Evolutionary conservation across 768 basidiomycete species (phyloP).

Genomic region (Trametes coccinea): DNA sequence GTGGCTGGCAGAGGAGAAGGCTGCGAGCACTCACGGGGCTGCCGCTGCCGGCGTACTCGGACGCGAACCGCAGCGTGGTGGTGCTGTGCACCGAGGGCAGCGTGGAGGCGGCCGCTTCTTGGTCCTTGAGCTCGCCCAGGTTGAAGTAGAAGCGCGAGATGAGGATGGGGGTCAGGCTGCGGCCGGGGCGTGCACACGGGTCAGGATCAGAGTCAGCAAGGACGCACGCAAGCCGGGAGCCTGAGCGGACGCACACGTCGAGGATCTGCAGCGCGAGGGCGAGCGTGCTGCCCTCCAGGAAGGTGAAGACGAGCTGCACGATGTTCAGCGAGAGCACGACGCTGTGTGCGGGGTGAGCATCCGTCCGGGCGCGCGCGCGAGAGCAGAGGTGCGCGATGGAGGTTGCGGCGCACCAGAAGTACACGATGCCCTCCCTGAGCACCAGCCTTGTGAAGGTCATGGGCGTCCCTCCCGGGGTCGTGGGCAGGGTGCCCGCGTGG

Average conservation of each 20-base stretch:
- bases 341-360: not conserved
- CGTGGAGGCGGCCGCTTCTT: not conserved
- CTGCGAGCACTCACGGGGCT: not conserved
- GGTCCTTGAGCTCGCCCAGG: constrained; percentile 1
- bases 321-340: constrained; percentile 15
- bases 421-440: constrained; percentile 16
- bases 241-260: constrained; percentile 2
- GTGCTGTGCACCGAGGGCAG: not conserved
- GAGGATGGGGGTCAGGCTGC: constrained; percentile 20
- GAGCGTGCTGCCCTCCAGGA: not conserved
- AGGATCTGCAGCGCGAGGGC: constrained; percentile 9
- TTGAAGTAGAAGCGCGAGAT: constrained; percentile 22
- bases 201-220: too few species aligned
- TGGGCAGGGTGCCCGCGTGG: not conserved
- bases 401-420: constrained; percentile 10
- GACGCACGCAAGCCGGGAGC: not conserved
- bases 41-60: not conserved
- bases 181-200: too few species aligned
- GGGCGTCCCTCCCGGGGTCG: not conserved
- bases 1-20: too few species aligned
- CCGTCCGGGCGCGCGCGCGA: not conserved
- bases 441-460: constrained; percentile 14
- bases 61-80: not conserved
- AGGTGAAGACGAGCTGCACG: constrained; percentile 17
- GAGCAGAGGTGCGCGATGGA: not conserved